Conservation (phyloP, 208 protist genomes). For the Histomonas meleagridis region DNA sequence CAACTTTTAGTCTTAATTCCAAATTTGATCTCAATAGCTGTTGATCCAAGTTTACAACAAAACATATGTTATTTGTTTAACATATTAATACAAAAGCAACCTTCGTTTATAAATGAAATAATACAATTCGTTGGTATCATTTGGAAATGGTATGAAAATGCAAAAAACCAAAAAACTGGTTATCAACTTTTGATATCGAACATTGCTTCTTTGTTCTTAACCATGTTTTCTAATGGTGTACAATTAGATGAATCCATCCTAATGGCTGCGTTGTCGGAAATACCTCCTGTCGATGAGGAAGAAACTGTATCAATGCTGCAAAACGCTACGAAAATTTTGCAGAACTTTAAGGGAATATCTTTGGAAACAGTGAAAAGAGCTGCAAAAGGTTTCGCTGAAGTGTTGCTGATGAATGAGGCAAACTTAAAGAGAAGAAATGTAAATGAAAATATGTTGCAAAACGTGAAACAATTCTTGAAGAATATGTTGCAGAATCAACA, state of each 20-base stretch:
- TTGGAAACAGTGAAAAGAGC: too few species aligned
- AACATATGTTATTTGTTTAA: slow-evolving; percentile 16
- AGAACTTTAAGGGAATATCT: too few species aligned
- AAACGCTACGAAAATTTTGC: too few species aligned
- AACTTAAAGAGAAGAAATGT: too few species aligned
- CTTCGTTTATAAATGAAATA: not conserved
- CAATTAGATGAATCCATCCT: too few species aligned
- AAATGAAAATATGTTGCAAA: too few species aligned
- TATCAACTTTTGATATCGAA: not conserved
- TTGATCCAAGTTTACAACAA: not conserved
- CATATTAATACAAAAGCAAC: not conserved
- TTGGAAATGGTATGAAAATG: not conserved
- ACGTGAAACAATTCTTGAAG: too few species aligned
- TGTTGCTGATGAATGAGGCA: too few species aligned
- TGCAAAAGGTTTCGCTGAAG: too few species aligned
- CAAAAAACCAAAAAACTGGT: not conserved
- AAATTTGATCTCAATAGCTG: not conserved
- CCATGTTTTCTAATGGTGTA: too few species aligned
- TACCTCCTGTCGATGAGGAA: not conserved
- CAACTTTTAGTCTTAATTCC: not conserved
- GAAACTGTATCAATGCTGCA: too few species aligned
- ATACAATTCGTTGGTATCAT: not conserved
- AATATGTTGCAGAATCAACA: too few species aligned
- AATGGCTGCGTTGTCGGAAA: not conserved
- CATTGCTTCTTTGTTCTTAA: not conserved